Percentiles rank a stretch among this genome's conserved stretches.
Evolutionary conservation across 306 rosid genomes (phyloP).

Genomic region (Trifolium repens): DNA sequence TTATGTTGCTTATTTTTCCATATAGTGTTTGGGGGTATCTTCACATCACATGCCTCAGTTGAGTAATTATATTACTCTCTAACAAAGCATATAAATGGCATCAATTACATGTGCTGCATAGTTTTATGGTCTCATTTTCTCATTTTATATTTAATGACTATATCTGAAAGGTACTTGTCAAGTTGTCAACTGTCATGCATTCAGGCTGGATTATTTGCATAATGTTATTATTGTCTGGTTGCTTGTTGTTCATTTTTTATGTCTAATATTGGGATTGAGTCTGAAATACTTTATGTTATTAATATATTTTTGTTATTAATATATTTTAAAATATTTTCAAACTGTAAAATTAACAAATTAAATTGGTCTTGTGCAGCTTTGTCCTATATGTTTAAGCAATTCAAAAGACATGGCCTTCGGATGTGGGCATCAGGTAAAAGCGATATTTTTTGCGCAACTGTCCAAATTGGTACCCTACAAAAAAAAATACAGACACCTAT

Average conservation of each 20-base stretch:
- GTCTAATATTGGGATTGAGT: conserved; percentile 1
- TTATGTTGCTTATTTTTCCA: background rate
- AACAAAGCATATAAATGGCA: conserved; percentile 1
- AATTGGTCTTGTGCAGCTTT: conserved; percentile 61
- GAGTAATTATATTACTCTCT: conserved; percentile 16
- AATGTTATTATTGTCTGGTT: background rate
- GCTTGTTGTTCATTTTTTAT: conserved; percentile 6
- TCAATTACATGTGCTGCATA: conserved; percentile 24
- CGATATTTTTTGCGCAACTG: background rate
- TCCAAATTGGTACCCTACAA: background rate
- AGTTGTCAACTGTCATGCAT: conserved; percentile 9
- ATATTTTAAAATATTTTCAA: background rate
- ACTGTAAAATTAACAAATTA: conserved; percentile 27
- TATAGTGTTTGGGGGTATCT: conserved; percentile 18
- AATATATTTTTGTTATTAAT: conserved; percentile 4
- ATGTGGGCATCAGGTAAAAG: conserved; percentile 92
- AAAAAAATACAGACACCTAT: background rate
- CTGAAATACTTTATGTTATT: conserved; percentile 26
- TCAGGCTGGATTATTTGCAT: conserved; percentile 27
- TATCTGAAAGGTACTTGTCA: conserved; percentile 1
- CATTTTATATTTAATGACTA: conserved; percentile 2
- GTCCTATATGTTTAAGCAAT: conserved; percentile 83
- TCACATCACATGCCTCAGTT: conserved; percentile 20
- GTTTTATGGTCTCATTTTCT: background rate
- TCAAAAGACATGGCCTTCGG: conserved; percentile 95